Evolutionary conservation across 371 early-diverging fungal species (phyloP).

Genomic region (Mucor circinelloides): DNA sequence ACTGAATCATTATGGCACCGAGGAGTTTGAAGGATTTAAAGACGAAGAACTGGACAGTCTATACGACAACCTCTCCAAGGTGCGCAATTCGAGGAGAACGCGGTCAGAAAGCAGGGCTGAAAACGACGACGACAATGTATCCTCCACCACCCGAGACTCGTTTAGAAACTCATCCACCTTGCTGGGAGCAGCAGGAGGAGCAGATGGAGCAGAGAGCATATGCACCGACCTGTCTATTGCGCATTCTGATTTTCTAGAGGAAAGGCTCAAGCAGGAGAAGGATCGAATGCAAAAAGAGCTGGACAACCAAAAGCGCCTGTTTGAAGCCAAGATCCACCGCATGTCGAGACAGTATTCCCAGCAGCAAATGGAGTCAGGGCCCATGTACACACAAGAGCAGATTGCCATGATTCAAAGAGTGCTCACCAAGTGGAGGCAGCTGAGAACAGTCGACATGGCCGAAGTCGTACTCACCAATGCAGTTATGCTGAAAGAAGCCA

Average conservation of each 20-base stretch:
- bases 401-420: slow-evolving; percentile 54
- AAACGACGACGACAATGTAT: slow-evolving; percentile 50
- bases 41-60: slow-evolving; percentile 65
- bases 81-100: slow-evolving; percentile 53
- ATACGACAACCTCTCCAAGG: slow-evolving; percentile 59
- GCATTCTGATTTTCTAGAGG: slow-evolving; percentile 44
- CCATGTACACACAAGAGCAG: slow-evolving; percentile 47
- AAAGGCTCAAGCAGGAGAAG: slow-evolving; percentile 55
- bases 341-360: slow-evolving; percentile 47
- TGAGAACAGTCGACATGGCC: slow-evolving; percentile 73
- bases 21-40: slow-evolving; percentile 50
- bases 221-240: slow-evolving; percentile 43
- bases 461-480: slow-evolving; percentile 73
- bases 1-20: slow-evolving; percentile 50
- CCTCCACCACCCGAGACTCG: slow-evolving; percentile 50
- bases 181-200: slow-evolving; percentile 38
- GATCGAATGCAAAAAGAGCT: slow-evolving; percentile 60
- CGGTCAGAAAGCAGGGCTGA: slow-evolving; percentile 60
- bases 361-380: slow-evolving; percentile 36
- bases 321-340: slow-evolving; percentile 52
- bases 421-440: slow-evolving; percentile 59
- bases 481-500: slow-evolving; percentile 83
- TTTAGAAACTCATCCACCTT: slow-evolving; percentile 41
- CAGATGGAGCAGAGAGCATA: slow-evolving; percentile 50
- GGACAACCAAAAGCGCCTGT: slow-evolving; percentile 49